phyloP scores from a whole-genome alignment of 176 grass and related monocot genomes.

The Hyparrhenia diplandra region DNA sequence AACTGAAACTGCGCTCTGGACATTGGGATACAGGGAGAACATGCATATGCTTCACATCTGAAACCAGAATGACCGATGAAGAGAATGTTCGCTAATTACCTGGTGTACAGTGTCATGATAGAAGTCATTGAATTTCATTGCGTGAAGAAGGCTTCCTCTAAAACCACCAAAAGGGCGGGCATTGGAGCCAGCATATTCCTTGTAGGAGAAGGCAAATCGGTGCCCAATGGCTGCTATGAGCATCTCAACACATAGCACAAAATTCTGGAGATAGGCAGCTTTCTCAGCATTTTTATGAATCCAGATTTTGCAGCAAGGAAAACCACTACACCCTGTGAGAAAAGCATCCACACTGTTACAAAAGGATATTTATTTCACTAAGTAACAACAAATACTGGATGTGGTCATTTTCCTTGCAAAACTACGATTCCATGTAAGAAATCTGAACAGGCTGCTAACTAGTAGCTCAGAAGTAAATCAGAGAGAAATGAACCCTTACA shows the following conservation, averaged over 20 bases:
- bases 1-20: neutral
- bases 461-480: neutral
- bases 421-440: neutral
- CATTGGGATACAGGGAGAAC: neutral
- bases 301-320: slow-evolving; percentile 86
- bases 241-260: slow-evolving; percentile 85
- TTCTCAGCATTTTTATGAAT: slow-evolving; percentile 65
- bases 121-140: slow-evolving; percentile 81
- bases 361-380: neutral
- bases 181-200: slow-evolving; percentile 79
- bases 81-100: slow-evolving; percentile 34
- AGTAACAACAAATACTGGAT: neutral
- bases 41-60: neutral
- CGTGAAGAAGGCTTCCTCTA: slow-evolving; percentile 65
- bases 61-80: neutral
- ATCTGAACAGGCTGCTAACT: neutral
- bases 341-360: slow-evolving; percentile 1
- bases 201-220: slow-evolving; percentile 62
- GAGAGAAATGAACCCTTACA: neutral
- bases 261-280: slow-evolving; percentile 82
- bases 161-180: slow-evolving; percentile 54
- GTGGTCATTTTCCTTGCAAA: neutral
- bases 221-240: slow-evolving; percentile 72
- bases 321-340: slow-evolving; percentile 73
- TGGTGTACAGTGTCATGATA: slow-evolving; percentile 98